Base-by-base conservation (phyloP, 345 rosid genomes). In the Acer negundo region DNA sequence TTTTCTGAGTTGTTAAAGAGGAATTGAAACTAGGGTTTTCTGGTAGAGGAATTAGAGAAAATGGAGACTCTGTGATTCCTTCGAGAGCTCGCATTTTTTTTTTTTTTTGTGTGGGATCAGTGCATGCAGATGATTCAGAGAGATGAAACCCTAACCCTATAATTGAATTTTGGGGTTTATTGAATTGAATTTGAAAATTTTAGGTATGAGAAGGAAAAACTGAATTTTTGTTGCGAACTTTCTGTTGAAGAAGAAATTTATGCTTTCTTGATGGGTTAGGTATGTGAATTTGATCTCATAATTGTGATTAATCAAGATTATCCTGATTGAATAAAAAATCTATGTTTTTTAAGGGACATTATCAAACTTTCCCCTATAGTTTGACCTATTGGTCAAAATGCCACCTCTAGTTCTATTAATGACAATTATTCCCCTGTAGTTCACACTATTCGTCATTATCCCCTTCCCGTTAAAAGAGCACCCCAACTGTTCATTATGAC, bases 1-100 rank as follows among this genome's bases (percentile, higher is more conserved):
- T 82, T 62, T 62, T 75, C 55, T 72, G 23, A 31, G 82, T 62
- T 19, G 85, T 75, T 20, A 70, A 28, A 22, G 73, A 53, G 2
- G 72, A 49, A 66, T 31, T 47, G 51, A 4, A 69, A 77, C 72
- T 81, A 77, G 90, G 89, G 80, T 77, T 82, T 79, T 81, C 80
- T 8, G 79, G 72, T 2, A 65, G 35, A 62, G 87, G 84, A 61
- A 74, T 62, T 49, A 78, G 51, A 28, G 79, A 63, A 80, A 84
- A 66, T 9, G 84, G 79, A 28, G 86, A 80, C 11, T 78, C 75
- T 7, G 82, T 44, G 35, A 82, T 56, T 69, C 67, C 81, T 2
- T 62, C 79, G 49, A 79, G 79, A 72, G 69, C 9, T 70, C 75
- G 82, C 87, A 86, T 86, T 31, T 64, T 67, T n/a, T 42, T 86